phyloP scores from a whole-genome alignment of 768 basidiomycete species.

The Crassisporium funariophilum region DNA sequence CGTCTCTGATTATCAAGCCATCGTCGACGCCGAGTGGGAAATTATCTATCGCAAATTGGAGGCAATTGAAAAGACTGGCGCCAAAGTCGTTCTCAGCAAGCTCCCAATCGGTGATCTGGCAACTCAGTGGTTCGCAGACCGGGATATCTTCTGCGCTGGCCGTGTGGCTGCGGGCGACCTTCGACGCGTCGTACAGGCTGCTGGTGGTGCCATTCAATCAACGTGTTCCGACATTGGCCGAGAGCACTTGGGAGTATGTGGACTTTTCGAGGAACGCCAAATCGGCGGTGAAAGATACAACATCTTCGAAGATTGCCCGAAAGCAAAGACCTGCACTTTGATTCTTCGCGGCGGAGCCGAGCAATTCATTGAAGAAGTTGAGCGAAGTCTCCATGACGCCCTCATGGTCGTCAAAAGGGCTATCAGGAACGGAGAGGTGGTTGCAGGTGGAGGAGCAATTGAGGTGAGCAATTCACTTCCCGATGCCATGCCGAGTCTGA shows the following conservation, averaged over 20 bases:
- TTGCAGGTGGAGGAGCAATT: constrained; percentile 96
- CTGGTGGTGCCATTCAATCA: constrained; percentile 92
- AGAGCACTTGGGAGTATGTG: constrained; percentile 95
- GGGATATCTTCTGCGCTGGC: constrained; percentile 98
- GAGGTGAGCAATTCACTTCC: constrained; percentile 58
- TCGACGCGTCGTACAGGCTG: constrained; percentile 92
- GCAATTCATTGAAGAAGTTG: constrained; percentile 98
- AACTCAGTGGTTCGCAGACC: constrained; percentile 99
- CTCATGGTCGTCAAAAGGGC: constrained; percentile 99
- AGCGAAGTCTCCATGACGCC: constrained; percentile 95
- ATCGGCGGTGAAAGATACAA: constrained; percentile 98
- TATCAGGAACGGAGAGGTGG: constrained; percentile 92
- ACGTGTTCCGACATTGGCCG: constrained; percentile 91
- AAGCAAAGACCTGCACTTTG: constrained; percentile 94
- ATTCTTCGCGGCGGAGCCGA: constrained; percentile 95
- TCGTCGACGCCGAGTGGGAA: constrained; percentile 99
- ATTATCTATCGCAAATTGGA: constrained; percentile 98
- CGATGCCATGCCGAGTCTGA: too few relatives aligned
- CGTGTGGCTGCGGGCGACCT: constrained; percentile 90
- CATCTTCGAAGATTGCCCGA: constrained; percentile 89
- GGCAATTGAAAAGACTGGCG: constrained; percentile 94
- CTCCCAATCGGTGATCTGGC: constrained; percentile 98
- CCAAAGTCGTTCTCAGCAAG: constrained; percentile 96
- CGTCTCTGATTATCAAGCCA: constrained; percentile 97
- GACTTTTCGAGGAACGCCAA: constrained; percentile 89